Percentiles rank a stretch among this genome's conserved stretches.
Conservation (phyloP, 176 grass and related monocot species). For the Eremochloa ophiuroides region DNA sequence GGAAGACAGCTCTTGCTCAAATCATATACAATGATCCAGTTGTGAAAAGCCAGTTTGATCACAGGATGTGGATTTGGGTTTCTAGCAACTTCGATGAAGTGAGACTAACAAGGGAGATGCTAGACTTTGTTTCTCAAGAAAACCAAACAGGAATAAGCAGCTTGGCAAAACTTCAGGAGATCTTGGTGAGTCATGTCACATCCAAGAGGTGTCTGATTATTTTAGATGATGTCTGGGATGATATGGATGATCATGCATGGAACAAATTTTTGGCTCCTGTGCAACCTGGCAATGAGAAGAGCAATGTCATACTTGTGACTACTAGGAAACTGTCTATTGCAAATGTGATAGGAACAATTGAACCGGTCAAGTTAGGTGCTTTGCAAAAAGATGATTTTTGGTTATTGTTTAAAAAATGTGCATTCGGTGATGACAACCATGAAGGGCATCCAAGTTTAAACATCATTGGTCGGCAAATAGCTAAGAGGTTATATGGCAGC, state of each 20-base stretch:
- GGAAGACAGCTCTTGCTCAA: constrained; percentile 27
- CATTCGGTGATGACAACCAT: constrained; percentile 38
- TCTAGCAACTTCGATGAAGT: neutral
- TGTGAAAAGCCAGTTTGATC: neutral
- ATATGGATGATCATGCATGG: neutral
- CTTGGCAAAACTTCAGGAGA: neutral
- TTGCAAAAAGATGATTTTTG: neutral
- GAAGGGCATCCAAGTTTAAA: neutral
- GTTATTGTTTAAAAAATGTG: constrained; percentile 18
- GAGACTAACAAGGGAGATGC: constrained; percentile 5
- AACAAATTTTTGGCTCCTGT: neutral
- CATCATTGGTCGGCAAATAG: neutral
- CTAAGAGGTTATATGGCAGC: neutral
- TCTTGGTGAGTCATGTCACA: neutral
- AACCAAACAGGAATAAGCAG: neutral
- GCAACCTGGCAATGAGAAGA: neutral
- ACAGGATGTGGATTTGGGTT: constrained; percentile 14
- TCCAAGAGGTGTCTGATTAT: neutral
- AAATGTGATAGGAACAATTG: neutral
- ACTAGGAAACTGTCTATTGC: constrained; percentile 25
- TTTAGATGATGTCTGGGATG: constrained; percentile 38
- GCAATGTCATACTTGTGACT: constrained; percentile 13
- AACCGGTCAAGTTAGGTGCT: neutral
- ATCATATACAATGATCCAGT: neutral
- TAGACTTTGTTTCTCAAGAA: neutral